Percentiles rank a stretch among this genome's conserved stretches.
These are phyloP conservation scores for Conticribra guillardii DNA, from an alignment of 108 stramenopile genomes.

Conservation along the genomic window DNA sequence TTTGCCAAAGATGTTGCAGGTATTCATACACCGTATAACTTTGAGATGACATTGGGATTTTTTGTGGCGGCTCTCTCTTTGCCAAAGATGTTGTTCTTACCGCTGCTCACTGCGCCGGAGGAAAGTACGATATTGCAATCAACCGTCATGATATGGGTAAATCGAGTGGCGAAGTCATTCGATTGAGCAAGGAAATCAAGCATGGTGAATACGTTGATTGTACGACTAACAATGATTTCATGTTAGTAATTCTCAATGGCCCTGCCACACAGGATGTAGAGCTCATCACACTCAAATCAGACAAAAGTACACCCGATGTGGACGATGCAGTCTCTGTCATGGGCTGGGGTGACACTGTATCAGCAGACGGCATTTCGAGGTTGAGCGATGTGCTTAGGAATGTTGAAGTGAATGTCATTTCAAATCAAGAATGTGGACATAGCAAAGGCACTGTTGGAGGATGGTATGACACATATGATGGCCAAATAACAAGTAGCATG, in stretches of 20 bases:
- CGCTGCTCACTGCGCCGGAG: neutral
- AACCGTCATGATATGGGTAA: neutral
- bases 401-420: neutral
- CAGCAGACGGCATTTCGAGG: too few species aligned
- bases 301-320: neutral
- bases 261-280: neutral
- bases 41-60: neutral
- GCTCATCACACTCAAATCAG: neutral
- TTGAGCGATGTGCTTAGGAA: neutral
- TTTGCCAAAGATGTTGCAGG: neutral
- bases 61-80: neutral
- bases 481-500: neutral
- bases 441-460: neutral
- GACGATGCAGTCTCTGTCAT: conserved; percentile 8
- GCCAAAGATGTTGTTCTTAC: neutral
- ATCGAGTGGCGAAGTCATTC: neutral
- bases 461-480: neutral
- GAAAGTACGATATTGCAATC: too few species aligned
- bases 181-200: neutral
- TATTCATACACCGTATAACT: neutral
- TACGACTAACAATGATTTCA: neutral
- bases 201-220: too few species aligned
- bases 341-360: conserved; percentile 24
- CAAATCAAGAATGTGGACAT: neutral
- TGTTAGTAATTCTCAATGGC: neutral